These are phyloP conservation scores for Colletotrichum sp. DNA, from an alignment of 2,329 filamentous ascomycete species.

Conservation along the genomic window DNA sequence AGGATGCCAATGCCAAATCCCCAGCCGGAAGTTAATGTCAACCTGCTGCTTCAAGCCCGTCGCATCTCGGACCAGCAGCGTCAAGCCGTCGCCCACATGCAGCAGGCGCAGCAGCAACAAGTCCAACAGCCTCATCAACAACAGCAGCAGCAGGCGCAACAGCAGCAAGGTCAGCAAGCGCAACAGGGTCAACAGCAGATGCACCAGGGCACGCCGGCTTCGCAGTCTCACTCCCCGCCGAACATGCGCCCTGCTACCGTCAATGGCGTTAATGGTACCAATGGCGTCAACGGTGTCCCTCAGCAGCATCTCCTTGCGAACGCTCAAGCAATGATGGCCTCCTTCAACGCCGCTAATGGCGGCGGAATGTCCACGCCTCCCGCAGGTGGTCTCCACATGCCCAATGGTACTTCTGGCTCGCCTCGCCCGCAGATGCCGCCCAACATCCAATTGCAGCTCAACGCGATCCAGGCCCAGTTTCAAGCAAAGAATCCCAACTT, in stretches of 20 bases:
- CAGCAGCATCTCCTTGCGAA: constrained; percentile 60
- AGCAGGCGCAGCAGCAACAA: constrained; percentile 30
- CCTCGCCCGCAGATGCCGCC: constrained; percentile 53
- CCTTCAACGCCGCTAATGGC: constrained; percentile 49
- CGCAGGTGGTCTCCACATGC: constrained; percentile 50
- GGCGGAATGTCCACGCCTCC: constrained; percentile 50
- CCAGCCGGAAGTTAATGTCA: constrained; percentile 58
- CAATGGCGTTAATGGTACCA: constrained; percentile 37
- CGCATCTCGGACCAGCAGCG: constrained; percentile 71
- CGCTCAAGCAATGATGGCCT: constrained; percentile 58
- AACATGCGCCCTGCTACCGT: constrained; percentile 40
- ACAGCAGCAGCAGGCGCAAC: constrained; percentile 52
- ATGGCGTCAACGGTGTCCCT: constrained; percentile 50
- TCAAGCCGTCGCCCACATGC: constrained; percentile 50
- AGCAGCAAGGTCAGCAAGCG: constrained; percentile 33
- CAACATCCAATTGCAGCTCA: constrained; percentile 53
- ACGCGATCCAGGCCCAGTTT: constrained; percentile 57
- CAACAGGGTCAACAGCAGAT: constrained; percentile 39
- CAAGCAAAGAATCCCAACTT: constrained; percentile 56
- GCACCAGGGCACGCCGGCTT: constrained; percentile 30
- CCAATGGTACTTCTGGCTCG: constrained; percentile 48
- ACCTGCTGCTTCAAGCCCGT: constrained; percentile 67
- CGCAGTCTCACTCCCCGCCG: constrained; percentile 44
- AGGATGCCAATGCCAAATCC: constrained; percentile 61
- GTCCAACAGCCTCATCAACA: constrained; percentile 56